Base-by-base conservation (phyloP, 768 basidiomycete species). In the Tephrocybe sp. region DNA sequence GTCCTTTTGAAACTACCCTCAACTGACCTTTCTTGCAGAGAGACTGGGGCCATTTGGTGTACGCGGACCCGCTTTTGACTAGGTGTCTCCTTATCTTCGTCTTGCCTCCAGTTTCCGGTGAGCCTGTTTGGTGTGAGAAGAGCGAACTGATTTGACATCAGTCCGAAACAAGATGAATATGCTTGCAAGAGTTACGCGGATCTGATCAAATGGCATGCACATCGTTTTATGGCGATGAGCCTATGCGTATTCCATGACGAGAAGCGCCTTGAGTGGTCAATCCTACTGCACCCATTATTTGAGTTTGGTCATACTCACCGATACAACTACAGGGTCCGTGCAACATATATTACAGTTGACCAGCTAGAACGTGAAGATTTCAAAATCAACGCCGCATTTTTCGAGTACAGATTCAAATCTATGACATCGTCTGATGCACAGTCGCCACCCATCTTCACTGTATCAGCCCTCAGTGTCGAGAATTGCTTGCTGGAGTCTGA, bases 21-120 rank as follows among this genome's bases (percentile, higher is more conserved):
- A 12, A 12, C 5, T 30, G 28, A 26, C 8, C 23, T 50, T n/a
- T 45, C n/a, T 30, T 11, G 0, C 14, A 36, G 51, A 69, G 63
- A 34, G 68, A 69, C 48, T 68, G 68, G 66, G 68, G 68, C 8
- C 65, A 69, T 60, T 47, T 69, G 3, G 36, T 69, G 3, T 69
- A 68, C 50, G 60, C 54, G 4, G 63, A 68, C 34, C 14, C 48
- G 25, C 67, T 65, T 1, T 56, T 57, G 10, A 64, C 61, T 5
- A 53, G 57, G 8, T 65, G 64, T 38, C 61, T 69, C 2, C 54
- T 68, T 7, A 65, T 69, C 32, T 63, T 69, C 67, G 53, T 63
- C 33, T 65, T 64, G 51, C 37, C 37, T 21, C 20, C 37, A 7
- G 20, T 39, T 39, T 39, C n/a, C 20, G 15, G 37, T 30, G 15